Evolutionary conservation across 495 filamentous ascomycete species (phyloP), one percentile per base, ranked within the genome.

Genomic region (Oidiodendron maius): DNA sequence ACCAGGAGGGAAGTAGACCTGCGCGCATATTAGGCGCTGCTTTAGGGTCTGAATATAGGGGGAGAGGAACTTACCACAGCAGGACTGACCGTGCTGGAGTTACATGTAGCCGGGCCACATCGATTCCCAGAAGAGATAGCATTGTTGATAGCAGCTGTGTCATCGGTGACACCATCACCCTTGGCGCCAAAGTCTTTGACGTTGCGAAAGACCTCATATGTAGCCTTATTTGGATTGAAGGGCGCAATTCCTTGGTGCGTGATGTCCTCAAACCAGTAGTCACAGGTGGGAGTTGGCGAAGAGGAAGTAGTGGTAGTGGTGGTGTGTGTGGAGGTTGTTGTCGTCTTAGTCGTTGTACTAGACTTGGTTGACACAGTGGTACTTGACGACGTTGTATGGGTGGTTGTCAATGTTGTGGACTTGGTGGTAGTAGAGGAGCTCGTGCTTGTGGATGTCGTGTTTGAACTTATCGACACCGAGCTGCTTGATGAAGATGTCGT

Each of bases 51-150:
- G 48, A 71, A 16, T 35, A 35, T 21, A n/a, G n/a, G 63, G 52
- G 20, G 70, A 69, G 35, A 62, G 70, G 60, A 71, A 83, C 6
- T 79, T 69, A 30, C 65, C 64, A 15, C 78, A 76, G 42, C 62
- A 64, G 25, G 66, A 68, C 24, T 81, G 81, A 8, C 79, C 64
- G 11, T 71, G 67, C 58, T 97, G 87, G 58, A 97, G 15, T 17
- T 39, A 39, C 16, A 74, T 15, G 72, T 76, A 2, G 68, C 73
- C 9, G 82, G 84, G 54, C 86, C 84, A 49, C 87, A 82, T 18
- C 81, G 77, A 15, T 59, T 52, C 15, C 84, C 84, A 63, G 86
- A 89, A 58, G 91, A 90, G 66, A 79, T 75, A 42, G 36, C 39
- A 18, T 12, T 40, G 20, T 41, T 25, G n/a, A 15, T 3, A 17